Conservation (phyloP, 2,329 filamentous ascomycete genomes). For the Penicillium fuscoglaucum region DNA sequence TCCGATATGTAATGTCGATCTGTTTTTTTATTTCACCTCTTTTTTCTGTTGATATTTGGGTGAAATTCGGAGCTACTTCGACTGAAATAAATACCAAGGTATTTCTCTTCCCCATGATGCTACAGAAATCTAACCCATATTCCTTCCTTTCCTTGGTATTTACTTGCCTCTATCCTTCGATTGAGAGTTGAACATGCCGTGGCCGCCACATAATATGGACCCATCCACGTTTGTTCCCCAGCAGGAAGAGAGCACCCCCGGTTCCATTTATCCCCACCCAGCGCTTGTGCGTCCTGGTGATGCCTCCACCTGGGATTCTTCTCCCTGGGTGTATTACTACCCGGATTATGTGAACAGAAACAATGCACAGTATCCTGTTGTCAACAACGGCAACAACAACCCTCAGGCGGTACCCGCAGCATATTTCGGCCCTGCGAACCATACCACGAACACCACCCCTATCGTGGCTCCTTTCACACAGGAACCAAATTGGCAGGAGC, state of each 20-base stretch:
- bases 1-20: neutral
- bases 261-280: neutral
- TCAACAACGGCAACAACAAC: neutral
- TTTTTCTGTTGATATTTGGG: neutral
- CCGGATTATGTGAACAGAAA: neutral
- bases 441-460: neutral
- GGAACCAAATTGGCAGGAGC: neutral
- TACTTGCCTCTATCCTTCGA: neutral
- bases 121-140: neutral
- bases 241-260: neutral
- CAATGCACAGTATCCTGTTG: neutral
- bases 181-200: neutral
- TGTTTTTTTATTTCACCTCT: neutral
- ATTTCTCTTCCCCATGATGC: neutral
- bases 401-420: neutral
- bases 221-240: neutral
- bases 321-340: neutral
- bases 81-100: neutral
- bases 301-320: neutral
- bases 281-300: neutral
- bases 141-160: neutral
- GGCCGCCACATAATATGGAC: neutral
- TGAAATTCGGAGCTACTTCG: neutral
- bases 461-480: neutral
- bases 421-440: neutral